phyloP scores from a whole-genome alignment of 108 stramenopile species.

The Cyclotella kingstonii region DNA sequence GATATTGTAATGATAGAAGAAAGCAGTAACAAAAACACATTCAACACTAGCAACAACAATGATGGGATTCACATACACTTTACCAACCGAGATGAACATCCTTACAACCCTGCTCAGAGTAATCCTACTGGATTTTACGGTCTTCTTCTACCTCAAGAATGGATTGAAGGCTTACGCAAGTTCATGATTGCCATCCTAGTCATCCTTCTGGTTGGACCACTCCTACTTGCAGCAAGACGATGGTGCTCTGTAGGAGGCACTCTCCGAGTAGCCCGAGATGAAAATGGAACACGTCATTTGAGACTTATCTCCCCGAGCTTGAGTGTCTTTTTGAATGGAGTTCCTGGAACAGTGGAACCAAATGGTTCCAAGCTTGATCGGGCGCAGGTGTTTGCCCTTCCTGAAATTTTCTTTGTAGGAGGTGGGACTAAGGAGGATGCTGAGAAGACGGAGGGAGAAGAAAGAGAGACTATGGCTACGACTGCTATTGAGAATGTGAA shows the following conservation, averaged over 20 bases:
- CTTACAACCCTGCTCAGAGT: conserved; percentile 3
- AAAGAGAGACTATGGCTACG: background rate
- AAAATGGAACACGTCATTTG: conserved; percentile 26
- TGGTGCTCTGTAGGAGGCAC: conserved; percentile 40
- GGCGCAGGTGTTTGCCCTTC: conserved; percentile 35
- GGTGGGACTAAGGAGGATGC: background rate
- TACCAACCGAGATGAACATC: background rate
- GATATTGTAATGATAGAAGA: background rate
- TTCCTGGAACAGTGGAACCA: conserved; percentile 21
- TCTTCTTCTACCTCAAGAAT: conserved; percentile 3
- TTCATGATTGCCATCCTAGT: conserved; percentile 32
- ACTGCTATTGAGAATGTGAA: no score
- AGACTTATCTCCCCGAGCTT: conserved; percentile 30
- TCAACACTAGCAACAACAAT: background rate
- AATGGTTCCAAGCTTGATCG: conserved; percentile 42
- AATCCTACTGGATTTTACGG: no score
- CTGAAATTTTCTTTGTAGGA: conserved; percentile 22
- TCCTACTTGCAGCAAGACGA: conserved; percentile 19
- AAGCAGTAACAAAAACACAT: background rate
- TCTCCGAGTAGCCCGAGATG: conserved; percentile 20
- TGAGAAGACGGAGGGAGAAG: background rate
- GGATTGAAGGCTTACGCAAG: conserved; percentile 29
- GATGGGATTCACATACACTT: background rate
- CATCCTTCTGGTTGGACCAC: conserved; percentile 20
- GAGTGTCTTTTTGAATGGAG: conserved; percentile 27